Evolutionary conservation across 441 rosid genomes (phyloP).

Genomic region (Gossypium trilobum): DNA sequence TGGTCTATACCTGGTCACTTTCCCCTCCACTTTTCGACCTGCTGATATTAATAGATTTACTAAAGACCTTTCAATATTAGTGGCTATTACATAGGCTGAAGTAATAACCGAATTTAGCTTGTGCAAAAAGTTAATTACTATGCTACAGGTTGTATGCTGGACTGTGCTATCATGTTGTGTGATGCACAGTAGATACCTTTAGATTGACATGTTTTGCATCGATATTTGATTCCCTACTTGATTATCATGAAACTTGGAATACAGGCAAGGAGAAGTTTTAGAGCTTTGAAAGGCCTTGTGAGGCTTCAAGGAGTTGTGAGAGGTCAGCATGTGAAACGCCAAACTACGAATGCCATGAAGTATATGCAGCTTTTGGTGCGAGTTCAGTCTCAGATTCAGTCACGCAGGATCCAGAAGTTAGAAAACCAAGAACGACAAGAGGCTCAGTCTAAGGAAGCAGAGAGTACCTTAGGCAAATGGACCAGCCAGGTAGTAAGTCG

Average conservation of each 20-base stretch:
- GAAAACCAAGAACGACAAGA: constrained; percentile 53
- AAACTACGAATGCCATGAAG: constrained; percentile 74
- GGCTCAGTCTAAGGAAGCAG: constrained; percentile 39
- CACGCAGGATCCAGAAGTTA: constrained; percentile 76
- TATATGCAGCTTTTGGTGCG: constrained; percentile 85
- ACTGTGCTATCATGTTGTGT: neutral
- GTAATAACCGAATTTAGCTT: neutral
- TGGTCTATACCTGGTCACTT: neutral
- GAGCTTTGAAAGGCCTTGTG: constrained; percentile 80
- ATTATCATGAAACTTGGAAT: constrained; percentile 12
- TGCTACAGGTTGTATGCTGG: neutral
- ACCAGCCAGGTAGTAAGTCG: constrained; percentile 37
- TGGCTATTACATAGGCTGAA: too few species aligned
- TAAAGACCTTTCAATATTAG: too few species aligned
- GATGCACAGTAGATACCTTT: neutral
- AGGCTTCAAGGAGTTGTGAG: constrained; percentile 88
- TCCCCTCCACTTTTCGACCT: neutral
- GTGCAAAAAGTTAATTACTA: constrained; percentile 3
- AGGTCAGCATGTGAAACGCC: constrained; percentile 82
- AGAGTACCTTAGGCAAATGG: constrained; percentile 53
- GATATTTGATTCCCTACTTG: constrained; percentile 1
- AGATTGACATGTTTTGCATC: neutral
- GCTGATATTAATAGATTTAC: neutral
- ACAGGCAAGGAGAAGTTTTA: constrained; percentile 83
- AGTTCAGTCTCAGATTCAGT: constrained; percentile 84